Evolutionary conservation across 371 early-diverging fungal species (phyloP).

Genomic region (Mucor plumbeus): DNA sequence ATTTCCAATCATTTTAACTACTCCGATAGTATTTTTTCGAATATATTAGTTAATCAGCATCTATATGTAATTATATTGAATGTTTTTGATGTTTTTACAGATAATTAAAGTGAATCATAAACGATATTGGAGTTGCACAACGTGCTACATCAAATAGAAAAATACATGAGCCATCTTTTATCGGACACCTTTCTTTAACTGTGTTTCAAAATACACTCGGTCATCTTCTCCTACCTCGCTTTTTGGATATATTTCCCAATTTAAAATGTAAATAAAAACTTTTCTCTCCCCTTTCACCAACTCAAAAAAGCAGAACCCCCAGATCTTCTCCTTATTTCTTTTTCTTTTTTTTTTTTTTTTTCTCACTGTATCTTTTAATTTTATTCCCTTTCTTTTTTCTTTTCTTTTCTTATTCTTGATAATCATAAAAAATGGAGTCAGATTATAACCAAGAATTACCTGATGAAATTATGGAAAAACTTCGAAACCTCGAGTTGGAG

Average conservation of each 20-base stretch:
- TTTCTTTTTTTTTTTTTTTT: not conserved
- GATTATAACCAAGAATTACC: constrained; percentile 49
- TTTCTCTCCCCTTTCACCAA: constrained; percentile 1
- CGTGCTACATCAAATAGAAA: not conserved
- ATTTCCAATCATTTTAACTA: not conserved
- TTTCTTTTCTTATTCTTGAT: not conserved
- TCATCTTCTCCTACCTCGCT: not conserved
- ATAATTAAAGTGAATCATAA: not conserved
- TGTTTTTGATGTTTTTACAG: not conserved
- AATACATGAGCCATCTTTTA: constrained; percentile 9
- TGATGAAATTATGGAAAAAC: constrained; percentile 51
- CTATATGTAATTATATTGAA: no score
- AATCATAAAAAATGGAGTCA: constrained; percentile 25
- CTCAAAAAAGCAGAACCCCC: constrained; percentile 1
- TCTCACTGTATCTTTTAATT: not conserved
- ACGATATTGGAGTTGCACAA: not conserved
- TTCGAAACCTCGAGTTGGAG: constrained; percentile 63
- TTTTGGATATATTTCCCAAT: not conserved
- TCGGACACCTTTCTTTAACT: constrained; percentile 1
- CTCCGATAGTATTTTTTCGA: not conserved
- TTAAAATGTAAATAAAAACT: constrained; percentile 1
- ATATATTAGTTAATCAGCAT: not conserved
- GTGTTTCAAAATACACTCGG: constrained; percentile 3
- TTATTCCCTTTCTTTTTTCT: not conserved
- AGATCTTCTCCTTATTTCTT: not conserved